Percentiles rank a stretch among this genome's conserved stretches.
Evolutionary conservation across 2,329 filamentous ascomycete genomes (phyloP).

Genomic region (Cyphellophora europaea): DNA sequence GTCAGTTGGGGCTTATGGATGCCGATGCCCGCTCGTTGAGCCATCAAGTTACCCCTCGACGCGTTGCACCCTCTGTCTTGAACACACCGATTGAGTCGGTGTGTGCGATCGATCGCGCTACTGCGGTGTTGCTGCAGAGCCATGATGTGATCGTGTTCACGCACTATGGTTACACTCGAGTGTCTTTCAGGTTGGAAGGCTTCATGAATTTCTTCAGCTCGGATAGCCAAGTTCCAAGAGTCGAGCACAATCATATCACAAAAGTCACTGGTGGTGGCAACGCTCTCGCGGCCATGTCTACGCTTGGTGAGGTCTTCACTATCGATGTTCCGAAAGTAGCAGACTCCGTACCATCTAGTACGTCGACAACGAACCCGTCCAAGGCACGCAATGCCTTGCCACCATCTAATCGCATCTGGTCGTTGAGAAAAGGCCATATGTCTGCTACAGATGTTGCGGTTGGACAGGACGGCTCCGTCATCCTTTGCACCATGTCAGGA

Average conservation of each 20-base stretch:
- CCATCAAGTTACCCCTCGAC: slow-evolving; percentile 70
- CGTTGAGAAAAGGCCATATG: slow-evolving; percentile 71
- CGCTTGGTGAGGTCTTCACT: slow-evolving; percentile 78
- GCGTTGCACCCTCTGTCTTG: slow-evolving; percentile 78
- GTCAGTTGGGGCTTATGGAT: slow-evolving; percentile 88
- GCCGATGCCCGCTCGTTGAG: slow-evolving; percentile 88
- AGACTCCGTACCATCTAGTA: slow-evolving; percentile 50
- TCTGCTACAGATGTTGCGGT: slow-evolving; percentile 80
- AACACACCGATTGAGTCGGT: slow-evolving; percentile 64
- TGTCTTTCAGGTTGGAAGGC: slow-evolving; percentile 70
- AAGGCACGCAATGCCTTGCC: slow-evolving; percentile 82
- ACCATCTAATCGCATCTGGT: slow-evolving; percentile 75
- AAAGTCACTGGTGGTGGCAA: slow-evolving; percentile 79
- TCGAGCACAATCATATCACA: slow-evolving; percentile 62
- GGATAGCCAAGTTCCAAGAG: slow-evolving; percentile 55
- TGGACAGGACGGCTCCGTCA: slow-evolving; percentile 87
- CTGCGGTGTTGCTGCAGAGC: slow-evolving; percentile 74
- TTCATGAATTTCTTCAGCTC: slow-evolving; percentile 59
- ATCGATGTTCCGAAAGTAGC: slow-evolving; percentile 62
- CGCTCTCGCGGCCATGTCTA: slow-evolving; percentile 81
- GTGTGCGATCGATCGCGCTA: slow-evolving; percentile 83
- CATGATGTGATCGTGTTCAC: slow-evolving; percentile 89
- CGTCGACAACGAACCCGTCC: slow-evolving; percentile 83
- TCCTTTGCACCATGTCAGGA: slow-evolving; percentile 84
- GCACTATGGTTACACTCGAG: slow-evolving; percentile 88